A percentile compares a stretch with the other conserved stretches of the same genome.
Evolutionary conservation across 129 eudicot species (phyloP).

Genomic region (Flaveria trinervia): DNA sequence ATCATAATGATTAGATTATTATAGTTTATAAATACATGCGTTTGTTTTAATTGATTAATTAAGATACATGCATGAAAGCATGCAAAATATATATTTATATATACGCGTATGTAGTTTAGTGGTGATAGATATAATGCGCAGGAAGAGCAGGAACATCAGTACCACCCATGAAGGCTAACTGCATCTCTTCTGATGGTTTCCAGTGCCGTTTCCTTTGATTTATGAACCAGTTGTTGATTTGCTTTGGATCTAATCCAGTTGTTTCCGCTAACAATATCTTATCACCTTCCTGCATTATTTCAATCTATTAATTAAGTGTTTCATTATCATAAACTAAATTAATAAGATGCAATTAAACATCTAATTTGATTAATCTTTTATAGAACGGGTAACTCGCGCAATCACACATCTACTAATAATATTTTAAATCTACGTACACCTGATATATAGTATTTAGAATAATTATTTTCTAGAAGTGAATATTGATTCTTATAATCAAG

Average conservation of each 20-base stretch:
- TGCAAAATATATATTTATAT: background rate
- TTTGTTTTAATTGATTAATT: background rate
- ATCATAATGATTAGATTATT: background rate
- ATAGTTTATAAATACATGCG: slow-evolving; percentile 15
- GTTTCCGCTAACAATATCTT: slow-evolving; percentile 66
- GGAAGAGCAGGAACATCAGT: slow-evolving; percentile 29
- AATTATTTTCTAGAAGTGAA: too few relatives aligned
- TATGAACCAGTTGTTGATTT: slow-evolving; percentile 91
- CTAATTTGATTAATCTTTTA: too few relatives aligned
- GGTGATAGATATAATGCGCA: slow-evolving; percentile 52
- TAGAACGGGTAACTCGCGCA: too few relatives aligned
- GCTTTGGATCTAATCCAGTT: slow-evolving; percentile 84
- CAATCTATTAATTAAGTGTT: background rate
- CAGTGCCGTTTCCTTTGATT: slow-evolving; percentile 90
- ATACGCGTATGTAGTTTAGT: slow-evolving; percentile 21
- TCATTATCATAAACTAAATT: background rate
- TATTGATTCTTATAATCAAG: too few relatives aligned
- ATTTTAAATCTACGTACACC: too few relatives aligned
- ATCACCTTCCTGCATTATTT: slow-evolving; percentile 72
- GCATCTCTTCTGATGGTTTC: slow-evolving; percentile 87
- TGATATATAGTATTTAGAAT: too few relatives aligned
- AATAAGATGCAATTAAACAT: too few relatives aligned
- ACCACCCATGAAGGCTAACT: slow-evolving; percentile 70
- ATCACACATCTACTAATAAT: too few relatives aligned
- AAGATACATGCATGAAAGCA: background rate